These are phyloP conservation scores for Lasiosphaeria miniovina DNA, from an alignment of 495 filamentous ascomycete species.

Conservation along the genomic window DNA sequence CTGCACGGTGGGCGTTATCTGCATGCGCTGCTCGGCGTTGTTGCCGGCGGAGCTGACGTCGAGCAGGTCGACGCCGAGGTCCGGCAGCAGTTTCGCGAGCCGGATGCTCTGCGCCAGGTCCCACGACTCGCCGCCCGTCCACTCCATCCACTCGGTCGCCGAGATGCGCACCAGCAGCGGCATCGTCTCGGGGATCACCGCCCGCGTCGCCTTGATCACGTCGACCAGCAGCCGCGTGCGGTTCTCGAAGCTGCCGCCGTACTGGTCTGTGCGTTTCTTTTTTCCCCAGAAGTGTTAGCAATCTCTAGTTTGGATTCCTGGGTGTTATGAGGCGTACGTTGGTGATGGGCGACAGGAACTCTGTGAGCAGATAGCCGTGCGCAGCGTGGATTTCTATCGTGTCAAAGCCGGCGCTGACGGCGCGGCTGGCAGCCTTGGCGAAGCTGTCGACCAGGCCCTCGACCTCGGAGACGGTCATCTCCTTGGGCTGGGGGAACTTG, in stretches of 20 bases:
- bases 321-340: constrained; percentile 40
- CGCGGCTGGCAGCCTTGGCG: constrained; percentile 54
- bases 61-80: constrained; percentile 67
- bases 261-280: constrained; percentile 49
- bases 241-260: constrained; percentile 59
- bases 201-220: constrained; percentile 44
- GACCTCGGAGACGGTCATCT: constrained; percentile 61
- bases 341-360: constrained; percentile 60
- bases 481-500: constrained; percentile 48
- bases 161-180: constrained; percentile 69
- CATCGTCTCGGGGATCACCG: constrained; percentile 55
- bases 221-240: constrained; percentile 49
- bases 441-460: constrained; percentile 60
- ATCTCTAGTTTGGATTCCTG: neutral
- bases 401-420: constrained; percentile 67
- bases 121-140: constrained; percentile 56
- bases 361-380: constrained; percentile 62
- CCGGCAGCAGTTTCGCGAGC: constrained; percentile 63
- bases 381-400: constrained; percentile 61
- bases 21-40: constrained; percentile 58
- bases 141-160: constrained; percentile 70
- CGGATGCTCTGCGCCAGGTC: constrained; percentile 57
- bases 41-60: constrained; percentile 73
- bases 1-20: constrained; percentile 58
- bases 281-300: constrained; percentile 12